phyloP scores from a whole-genome alignment of 2,329 filamentous ascomycete species.

The Alternaria ethzedia region DNA sequence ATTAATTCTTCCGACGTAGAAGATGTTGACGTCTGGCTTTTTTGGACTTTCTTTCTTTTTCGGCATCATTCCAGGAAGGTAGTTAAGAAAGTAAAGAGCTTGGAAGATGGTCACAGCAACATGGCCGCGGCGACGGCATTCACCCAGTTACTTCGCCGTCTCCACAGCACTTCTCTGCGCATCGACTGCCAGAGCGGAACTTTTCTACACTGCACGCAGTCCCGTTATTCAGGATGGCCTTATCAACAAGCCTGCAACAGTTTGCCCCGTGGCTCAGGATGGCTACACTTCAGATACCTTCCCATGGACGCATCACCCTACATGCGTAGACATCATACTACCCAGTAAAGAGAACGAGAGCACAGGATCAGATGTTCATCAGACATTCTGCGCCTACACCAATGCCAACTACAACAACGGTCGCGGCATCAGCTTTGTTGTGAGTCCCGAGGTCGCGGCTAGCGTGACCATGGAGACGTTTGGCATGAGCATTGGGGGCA shows the following conservation, averaged over 20 bases:
- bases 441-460: slow-evolving; percentile 32
- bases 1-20: not conserved
- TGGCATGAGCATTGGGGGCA: slow-evolving; percentile 17
- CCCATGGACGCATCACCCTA: slow-evolving; percentile 38
- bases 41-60: not conserved
- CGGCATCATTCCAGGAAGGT: not conserved
- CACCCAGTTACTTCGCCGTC: not conserved
- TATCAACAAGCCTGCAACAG: slow-evolving; percentile 16
- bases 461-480: slow-evolving; percentile 24
- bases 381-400: slow-evolving; percentile 37
- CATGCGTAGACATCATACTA: slow-evolving; percentile 26
- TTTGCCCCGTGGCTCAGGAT: slow-evolving; percentile 32
- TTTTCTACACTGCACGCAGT: slow-evolving; percentile 27
- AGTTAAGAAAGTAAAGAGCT: not conserved
- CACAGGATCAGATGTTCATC: slow-evolving; percentile 4
- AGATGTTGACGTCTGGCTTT: not conserved
- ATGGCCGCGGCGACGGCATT: not conserved
- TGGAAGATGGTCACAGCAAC: slow-evolving; percentile 2
- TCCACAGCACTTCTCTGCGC: slow-evolving; percentile 5
- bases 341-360: slow-evolving; percentile 7
- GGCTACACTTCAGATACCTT: slow-evolving; percentile 33
- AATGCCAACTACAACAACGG: slow-evolving; percentile 31
- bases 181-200: slow-evolving; percentile 12
- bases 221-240: slow-evolving; percentile 27
- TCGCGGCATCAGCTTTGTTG: slow-evolving; percentile 40